A percentile compares a stretch with the other conserved stretches of the same genome.
Evolutionary conservation across 352 stramenopile genomes (phyloP).

Genomic region (Phytophthora crassamura): DNA sequence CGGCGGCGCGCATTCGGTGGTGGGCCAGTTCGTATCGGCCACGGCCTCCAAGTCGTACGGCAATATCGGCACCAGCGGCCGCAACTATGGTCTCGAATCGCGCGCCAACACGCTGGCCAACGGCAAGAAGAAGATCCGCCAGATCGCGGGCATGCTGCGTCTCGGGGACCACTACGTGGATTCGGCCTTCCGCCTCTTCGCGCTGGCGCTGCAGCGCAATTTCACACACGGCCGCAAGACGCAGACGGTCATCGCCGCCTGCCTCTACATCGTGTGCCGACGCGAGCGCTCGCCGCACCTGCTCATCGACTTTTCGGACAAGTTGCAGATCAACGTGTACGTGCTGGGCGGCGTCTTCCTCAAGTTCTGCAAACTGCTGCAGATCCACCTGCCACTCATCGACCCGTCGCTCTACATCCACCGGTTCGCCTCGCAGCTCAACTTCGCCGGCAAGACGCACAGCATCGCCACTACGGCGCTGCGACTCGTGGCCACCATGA

Average conservation of each 20-base stretch:
- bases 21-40: slow-evolving; percentile 96
- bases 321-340: slow-evolving; percentile 96
- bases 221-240: slow-evolving; percentile 97
- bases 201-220: slow-evolving; percentile 96
- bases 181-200: slow-evolving; percentile 96
- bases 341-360: slow-evolving; percentile 88
- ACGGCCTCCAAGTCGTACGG: slow-evolving; percentile 93
- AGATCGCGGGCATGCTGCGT: slow-evolving; percentile 94
- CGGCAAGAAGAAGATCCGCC: slow-evolving; percentile 93
- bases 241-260: slow-evolving; percentile 97
- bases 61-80: slow-evolving; percentile 83
- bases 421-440: slow-evolving; percentile 98
- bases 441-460: slow-evolving; percentile 95
- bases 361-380: slow-evolving; percentile 94
- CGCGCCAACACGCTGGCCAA: slow-evolving; percentile 96
- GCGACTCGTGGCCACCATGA: slow-evolving; percentile 97
- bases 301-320: slow-evolving; percentile 99
- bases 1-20: slow-evolving; percentile 91
- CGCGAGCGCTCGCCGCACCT: slow-evolving; percentile 98
- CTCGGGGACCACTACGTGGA: slow-evolving; percentile 96
- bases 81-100: slow-evolving; percentile 95
- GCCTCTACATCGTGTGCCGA: slow-evolving; percentile 99
- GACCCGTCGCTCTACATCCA: slow-evolving; percentile 99
- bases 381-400: slow-evolving; percentile 98
- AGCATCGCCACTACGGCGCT: slow-evolving; percentile 96